A percentile compares a stretch with the other conserved stretches of the same genome.
phyloP scores from a whole-genome alignment of 2,329 filamentous ascomycete genomes.

The Trichophyton rubrum region DNA sequence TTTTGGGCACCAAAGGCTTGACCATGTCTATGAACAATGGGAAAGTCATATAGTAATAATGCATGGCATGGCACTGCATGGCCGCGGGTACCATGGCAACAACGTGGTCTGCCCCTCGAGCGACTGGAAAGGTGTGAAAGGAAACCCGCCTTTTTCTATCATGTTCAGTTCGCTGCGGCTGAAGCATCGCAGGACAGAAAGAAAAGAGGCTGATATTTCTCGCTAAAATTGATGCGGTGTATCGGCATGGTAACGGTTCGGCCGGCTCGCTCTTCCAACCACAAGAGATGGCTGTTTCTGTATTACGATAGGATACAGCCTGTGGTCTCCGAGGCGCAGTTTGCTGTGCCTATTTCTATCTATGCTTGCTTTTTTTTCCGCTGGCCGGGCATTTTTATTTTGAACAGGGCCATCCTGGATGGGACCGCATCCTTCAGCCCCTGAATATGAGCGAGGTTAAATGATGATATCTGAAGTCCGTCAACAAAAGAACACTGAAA shows the following conservation, averaged over 20 bases:
- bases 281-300: not conserved
- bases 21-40: not conserved
- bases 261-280: not conserved
- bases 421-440: not conserved
- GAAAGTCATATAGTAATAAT: not conserved
- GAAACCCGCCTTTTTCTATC: not conserved
- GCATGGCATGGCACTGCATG: not conserved
- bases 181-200: not conserved
- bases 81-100: not conserved
- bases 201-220: not conserved
- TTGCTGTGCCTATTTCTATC: not conserved
- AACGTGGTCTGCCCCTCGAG: not conserved
- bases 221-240: not conserved
- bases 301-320: not conserved
- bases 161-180: not conserved
- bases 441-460: not conserved
- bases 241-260: not conserved
- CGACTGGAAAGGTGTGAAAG: not conserved
- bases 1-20: too few species aligned
- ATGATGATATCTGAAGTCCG: not conserved
- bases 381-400: not conserved
- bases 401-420: not conserved
- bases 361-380: not conserved
- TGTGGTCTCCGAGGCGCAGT: not conserved
- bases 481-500: too few species aligned